phyloP scores from a whole-genome alignment of 371 early-diverging fungal genomes.

The Apophysomyces elegans region DNA sequence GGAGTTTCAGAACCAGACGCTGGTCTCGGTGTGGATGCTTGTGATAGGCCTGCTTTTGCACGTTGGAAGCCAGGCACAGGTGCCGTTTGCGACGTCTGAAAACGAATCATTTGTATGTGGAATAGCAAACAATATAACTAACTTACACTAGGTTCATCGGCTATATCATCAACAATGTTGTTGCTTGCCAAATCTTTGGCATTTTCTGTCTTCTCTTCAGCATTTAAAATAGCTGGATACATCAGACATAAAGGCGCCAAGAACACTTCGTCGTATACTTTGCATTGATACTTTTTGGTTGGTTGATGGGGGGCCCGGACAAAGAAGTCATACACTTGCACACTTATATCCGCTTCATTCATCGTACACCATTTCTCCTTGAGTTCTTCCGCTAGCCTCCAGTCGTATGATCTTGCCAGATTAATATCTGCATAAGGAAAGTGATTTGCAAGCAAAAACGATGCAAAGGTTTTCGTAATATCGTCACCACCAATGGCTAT shows the following conservation, averaged over 20 bases:
- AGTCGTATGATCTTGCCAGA: constrained; percentile 67
- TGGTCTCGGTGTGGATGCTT: constrained; percentile 4
- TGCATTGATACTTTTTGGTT: constrained; percentile 79
- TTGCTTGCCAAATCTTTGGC: constrained; percentile 24
- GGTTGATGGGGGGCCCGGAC: constrained; percentile 72
- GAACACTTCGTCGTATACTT: constrained; percentile 86
- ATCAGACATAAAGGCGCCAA: constrained; percentile 75
- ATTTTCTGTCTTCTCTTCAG: constrained; percentile 22
- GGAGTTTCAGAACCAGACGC: constrained; percentile 9
- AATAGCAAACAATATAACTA: not conserved
- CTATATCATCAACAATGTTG: constrained; percentile 41
- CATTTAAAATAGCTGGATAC: constrained; percentile 56
- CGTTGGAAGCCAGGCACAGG: constrained; percentile 16
- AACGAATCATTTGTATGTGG: not conserved
- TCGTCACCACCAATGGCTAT: constrained; percentile 84
- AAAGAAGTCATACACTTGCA: constrained; percentile 82
- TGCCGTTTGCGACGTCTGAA: constrained; percentile 6
- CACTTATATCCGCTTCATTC: constrained; percentile 82
- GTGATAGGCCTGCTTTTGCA: constrained; percentile 1
- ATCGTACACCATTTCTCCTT: constrained; percentile 84
- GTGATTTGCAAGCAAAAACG: constrained; percentile 62
- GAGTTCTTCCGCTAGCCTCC: constrained; percentile 71
- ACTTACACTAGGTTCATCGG: constrained; percentile 40
- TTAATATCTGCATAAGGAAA: constrained; percentile 81
- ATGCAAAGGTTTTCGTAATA: constrained; percentile 74